phyloP scores from a whole-genome alignment of 2,329 filamentous ascomycete genomes.

The Aspergillus sp. region DNA sequence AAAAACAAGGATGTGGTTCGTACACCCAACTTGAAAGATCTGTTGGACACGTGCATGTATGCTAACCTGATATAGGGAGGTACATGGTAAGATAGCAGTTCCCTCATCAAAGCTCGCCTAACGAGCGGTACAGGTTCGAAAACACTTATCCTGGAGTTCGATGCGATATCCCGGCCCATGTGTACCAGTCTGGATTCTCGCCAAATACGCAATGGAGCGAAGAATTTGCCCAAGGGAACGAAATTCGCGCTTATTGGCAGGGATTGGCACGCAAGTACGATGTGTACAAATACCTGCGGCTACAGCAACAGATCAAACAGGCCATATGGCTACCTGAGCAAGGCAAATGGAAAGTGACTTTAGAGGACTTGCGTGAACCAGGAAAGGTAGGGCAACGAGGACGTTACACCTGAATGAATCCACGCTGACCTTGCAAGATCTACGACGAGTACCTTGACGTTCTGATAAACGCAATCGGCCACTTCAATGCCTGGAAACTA shows the following conservation, averaged over 20 bases:
- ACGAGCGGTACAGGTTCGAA: constrained; percentile 29
- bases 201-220: constrained; percentile 69
- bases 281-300: constrained; percentile 58
- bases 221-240: constrained; percentile 63
- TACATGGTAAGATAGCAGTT: constrained; percentile 34
- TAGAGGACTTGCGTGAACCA: constrained; percentile 33
- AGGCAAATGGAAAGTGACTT: constrained; percentile 56
- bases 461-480: constrained; percentile 61
- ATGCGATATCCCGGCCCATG: constrained; percentile 68
- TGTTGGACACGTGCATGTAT: too few species aligned
- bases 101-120: neutral
- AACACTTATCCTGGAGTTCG: constrained; percentile 62
- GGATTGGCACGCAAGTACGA: constrained; percentile 60
- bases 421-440: constrained; percentile 34
- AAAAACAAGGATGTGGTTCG: constrained; percentile 66
- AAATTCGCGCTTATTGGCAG: constrained; percentile 68
- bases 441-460: constrained; percentile 56
- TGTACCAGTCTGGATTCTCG: constrained; percentile 66
- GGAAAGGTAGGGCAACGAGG: constrained; percentile 17
- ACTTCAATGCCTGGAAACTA: constrained; percentile 64
- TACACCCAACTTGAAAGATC: constrained; percentile 3
- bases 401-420: neutral
- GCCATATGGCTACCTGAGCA: constrained; percentile 54
- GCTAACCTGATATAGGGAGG: constrained; percentile 36
- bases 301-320: constrained; percentile 55